Evolutionary conservation across 495 filamentous ascomycete species (phyloP).

Genomic region (Achaetomiella virescens): DNA sequence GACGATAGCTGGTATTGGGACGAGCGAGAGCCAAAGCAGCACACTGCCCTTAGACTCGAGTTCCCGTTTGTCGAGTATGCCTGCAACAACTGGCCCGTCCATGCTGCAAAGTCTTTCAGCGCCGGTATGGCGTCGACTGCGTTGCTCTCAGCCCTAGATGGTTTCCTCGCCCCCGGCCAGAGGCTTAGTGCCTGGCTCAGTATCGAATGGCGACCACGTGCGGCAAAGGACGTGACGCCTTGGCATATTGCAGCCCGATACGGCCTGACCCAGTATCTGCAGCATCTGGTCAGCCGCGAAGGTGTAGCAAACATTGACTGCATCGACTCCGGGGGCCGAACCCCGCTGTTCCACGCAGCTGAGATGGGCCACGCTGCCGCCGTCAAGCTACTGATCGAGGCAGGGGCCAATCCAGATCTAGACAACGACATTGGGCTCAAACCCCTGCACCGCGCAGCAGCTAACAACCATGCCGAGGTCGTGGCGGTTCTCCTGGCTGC

Average conservation of each 20-base stretch:
- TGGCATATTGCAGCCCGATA: conserved; percentile 8
- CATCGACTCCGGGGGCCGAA: neutral
- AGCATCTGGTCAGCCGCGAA: neutral
- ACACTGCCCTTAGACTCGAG: neutral
- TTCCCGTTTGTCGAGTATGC: conserved; percentile 24
- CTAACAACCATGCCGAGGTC: conserved; percentile 11
- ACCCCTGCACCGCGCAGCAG: conserved; percentile 26
- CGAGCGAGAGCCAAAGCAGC: neutral
- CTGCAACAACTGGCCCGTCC: conserved; percentile 20
- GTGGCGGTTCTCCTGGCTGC: conserved; percentile 22
- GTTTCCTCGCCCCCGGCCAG: neutral
- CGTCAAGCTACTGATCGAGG: conserved; percentile 6
- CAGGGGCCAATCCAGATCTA: conserved; percentile 17
- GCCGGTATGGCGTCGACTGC: neutral
- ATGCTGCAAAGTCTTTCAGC: conserved; percentile 13
- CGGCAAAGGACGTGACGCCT: neutral
- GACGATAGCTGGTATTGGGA: neutral
- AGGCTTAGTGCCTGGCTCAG: conserved; percentile 9
- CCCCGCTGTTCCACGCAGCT: conserved; percentile 10
- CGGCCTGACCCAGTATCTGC: conserved; percentile 14
- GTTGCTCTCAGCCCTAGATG: conserved; percentile 1
- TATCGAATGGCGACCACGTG: neutral
- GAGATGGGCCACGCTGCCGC: neutral
- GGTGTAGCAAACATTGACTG: neutral
- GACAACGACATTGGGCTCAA: conserved; percentile 15